Evolutionary conservation across 2,329 filamentous ascomycete species (phyloP).

Genomic region (Capronia epimyces): DNA sequence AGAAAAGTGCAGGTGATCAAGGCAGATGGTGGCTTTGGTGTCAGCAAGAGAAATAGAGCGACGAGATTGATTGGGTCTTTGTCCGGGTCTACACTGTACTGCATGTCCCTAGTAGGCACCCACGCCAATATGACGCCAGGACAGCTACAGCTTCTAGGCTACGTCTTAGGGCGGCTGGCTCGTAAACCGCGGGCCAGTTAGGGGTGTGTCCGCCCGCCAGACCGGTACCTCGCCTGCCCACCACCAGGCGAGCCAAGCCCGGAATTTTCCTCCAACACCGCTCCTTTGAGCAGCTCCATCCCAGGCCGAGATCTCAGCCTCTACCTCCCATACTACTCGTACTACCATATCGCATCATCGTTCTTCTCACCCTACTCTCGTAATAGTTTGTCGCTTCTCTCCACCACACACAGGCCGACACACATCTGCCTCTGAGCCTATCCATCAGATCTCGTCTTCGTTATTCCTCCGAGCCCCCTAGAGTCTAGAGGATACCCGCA

Average conservation of each 20-base stretch:
- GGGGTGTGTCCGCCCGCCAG: background rate
- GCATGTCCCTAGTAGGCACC: no score
- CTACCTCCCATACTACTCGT: no score
- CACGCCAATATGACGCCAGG: no score
- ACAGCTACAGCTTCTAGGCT: no score
- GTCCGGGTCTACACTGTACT: no score
- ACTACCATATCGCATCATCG: background rate
- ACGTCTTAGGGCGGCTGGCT: no score
- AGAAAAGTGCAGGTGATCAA: conserved; percentile 2
- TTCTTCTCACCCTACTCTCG: background rate
- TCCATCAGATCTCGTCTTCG: background rate
- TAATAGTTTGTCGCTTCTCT: conserved; percentile 1
- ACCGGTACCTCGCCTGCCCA: background rate
- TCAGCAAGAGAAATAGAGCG: no score
- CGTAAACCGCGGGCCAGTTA: background rate
- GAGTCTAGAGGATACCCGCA: background rate
- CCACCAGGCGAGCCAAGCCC: background rate
- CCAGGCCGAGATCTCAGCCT: background rate
- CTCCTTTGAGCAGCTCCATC: background rate
- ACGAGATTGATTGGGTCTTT: no score
- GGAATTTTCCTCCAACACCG: background rate
- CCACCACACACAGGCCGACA: background rate
- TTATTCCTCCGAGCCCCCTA: background rate
- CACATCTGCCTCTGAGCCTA: background rate
- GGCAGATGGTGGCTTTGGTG: background rate